Base-by-base conservation (phyloP, 352 stramenopile genomes). In the Phytophthora constricta region DNA sequence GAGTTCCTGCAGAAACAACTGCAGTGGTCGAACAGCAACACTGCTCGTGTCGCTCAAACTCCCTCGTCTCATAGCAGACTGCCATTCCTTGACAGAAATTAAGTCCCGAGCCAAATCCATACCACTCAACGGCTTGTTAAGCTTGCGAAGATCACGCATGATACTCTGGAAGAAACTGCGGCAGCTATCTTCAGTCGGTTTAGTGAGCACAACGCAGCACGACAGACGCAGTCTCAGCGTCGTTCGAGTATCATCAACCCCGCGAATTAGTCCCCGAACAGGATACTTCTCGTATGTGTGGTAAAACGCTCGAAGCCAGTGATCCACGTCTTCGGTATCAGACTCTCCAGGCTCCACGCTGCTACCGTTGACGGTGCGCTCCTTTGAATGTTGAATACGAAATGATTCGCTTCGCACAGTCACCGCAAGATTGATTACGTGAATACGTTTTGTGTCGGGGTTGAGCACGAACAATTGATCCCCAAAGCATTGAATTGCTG, bases 391-490 rank as follows among this genome's bases (percentile, higher is more conserved):
- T 27, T 71, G 64, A 17, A 90, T 89, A 3, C 76, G 72, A 27
- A 80, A 87, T 3, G 78, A 86, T 23, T 90, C 79, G 26, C 79
- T 90, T 27, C 76, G 72, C 22, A 85, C 72, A 11, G 78, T 85
- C 16, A 81, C 78, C 3, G 56, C 41, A 2, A 79, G 37, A 20
- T 65, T 41, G 49, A 63, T 47, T 0, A 77, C 58, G 2, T 57
- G 50, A 8, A 81, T 42, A 50, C 46, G 50, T 26, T 55, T 26
- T 17, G 43, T 28, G 0, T 69, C 0, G 1, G 59, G 48, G 39
- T 86, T 65, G 2, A 80, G 17, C 19, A 72, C 37, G 16, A 85
- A 70, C 16, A 89, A 13, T 17, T 58, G 50, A 10, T 81, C 65
- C 5, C 61, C 68, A 58, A 76, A 74, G 17, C 53, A 70, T 22